These are phyloP conservation scores for Choiromyces venosus DNA, from an alignment of 495 filamentous ascomycete genomes.

Conservation along the genomic window DNA sequence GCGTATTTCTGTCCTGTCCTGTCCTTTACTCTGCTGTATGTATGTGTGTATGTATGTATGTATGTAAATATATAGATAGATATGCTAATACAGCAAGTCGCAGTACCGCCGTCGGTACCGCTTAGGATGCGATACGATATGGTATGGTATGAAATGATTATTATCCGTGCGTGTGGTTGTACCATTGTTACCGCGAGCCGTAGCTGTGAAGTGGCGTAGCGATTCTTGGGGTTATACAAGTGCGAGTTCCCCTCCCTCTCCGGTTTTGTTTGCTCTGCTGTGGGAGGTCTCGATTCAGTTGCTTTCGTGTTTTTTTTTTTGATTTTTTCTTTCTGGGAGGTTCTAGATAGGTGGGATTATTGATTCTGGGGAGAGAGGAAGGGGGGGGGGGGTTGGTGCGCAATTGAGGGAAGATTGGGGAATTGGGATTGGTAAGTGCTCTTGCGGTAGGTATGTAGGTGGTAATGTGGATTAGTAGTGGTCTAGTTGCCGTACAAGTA, in stretches of 20 bases:
- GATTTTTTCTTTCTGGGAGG: slow-evolving; percentile 6
- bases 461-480: neutral
- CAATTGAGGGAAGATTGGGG: no score
- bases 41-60: no score
- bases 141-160: no score
- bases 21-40: no score
- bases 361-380: neutral
- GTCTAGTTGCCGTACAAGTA: neutral
- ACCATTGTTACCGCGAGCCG: neutral
- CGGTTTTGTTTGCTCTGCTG: no score
- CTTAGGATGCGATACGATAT: neutral
- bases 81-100: neutral
- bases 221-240: no score
- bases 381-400: neutral
- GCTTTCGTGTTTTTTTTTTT: neutral
- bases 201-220: no score
- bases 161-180: neutral
- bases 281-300: slow-evolving; percentile 19
- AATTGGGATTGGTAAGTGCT: neutral
- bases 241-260: no score
- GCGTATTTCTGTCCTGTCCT: no score
- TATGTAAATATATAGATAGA: neutral
- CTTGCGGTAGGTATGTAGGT: no score
- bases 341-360: slow-evolving; percentile 3
- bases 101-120: neutral